Conservation (phyloP, 2,329 filamentous ascomycete species). For the Alternaria novae-zelandiae region DNA sequence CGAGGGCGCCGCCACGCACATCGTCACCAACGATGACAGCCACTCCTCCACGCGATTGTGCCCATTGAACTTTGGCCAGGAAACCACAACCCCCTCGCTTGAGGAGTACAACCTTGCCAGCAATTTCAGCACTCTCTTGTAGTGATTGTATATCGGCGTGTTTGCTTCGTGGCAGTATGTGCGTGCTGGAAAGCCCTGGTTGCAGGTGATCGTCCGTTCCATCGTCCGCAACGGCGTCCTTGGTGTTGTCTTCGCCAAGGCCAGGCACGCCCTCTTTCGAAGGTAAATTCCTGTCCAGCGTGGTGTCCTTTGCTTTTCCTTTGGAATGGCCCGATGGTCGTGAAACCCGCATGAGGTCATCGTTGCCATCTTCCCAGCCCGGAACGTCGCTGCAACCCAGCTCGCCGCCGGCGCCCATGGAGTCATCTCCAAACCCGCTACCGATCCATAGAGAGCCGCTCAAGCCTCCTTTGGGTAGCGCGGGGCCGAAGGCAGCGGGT, state of each 20-base stretch:
- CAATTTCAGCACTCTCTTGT: slow-evolving; percentile 90
- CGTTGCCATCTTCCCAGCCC: slow-evolving; percentile 72
- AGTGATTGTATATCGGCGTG: slow-evolving; percentile 92
- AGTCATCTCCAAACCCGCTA: slow-evolving; percentile 85
- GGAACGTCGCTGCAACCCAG: slow-evolving; percentile 94
- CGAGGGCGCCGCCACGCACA: slow-evolving; percentile 82
- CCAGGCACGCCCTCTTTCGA: slow-evolving; percentile 5
- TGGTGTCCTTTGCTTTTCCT: not conserved
- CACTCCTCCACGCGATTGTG: slow-evolving; percentile 84
- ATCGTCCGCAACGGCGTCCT: slow-evolving; percentile 60
- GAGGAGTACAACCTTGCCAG: slow-evolving; percentile 88
- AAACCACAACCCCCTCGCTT: slow-evolving; percentile 96
- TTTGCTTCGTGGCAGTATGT: slow-evolving; percentile 35
- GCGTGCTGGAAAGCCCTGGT: slow-evolving; percentile 46
- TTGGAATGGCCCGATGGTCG: slow-evolving; percentile 4
- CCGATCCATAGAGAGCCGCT: slow-evolving; percentile 94
- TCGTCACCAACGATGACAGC: slow-evolving; percentile 95
- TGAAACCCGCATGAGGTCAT: slow-evolving; percentile 12
- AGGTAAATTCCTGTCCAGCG: not conserved
- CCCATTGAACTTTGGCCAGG: slow-evolving; percentile 96
- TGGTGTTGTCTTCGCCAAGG: not conserved
- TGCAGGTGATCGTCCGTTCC: slow-evolving; percentile 84
- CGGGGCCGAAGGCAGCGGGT: slow-evolving; percentile 90
- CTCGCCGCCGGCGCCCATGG: slow-evolving; percentile 74
- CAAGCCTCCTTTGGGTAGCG: slow-evolving; percentile 75